Percentiles rank a stretch among this genome's conserved stretches.
Evolutionary conservation across 1,284 basidiomycete genomes (phyloP).

Genomic region (Austroboletus rostrupii): DNA sequence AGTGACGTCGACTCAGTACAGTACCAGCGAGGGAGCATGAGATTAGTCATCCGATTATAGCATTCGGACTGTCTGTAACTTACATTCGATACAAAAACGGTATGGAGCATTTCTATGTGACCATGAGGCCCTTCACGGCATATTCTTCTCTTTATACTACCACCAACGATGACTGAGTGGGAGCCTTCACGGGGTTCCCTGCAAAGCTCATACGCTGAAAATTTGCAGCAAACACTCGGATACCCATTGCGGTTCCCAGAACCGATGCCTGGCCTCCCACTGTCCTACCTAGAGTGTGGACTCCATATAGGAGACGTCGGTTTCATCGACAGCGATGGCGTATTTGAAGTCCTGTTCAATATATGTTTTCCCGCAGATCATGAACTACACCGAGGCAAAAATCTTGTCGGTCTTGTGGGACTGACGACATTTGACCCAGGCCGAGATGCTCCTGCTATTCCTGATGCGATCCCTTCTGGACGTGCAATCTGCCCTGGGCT

Average conservation of each 20-base stretch:
- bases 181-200: neutral
- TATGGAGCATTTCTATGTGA: no score
- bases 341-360: constrained; percentile 5
- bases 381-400: neutral
- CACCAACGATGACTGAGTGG: no score
- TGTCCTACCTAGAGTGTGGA: neutral
- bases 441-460: neutral
- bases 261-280: neutral
- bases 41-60: no score
- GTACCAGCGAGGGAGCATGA: no score
- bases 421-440: neutral
- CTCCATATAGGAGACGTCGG: constrained; percentile 7
- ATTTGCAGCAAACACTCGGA: neutral
- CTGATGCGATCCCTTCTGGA: neutral
- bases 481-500: neutral
- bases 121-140: no score
- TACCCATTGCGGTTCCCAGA: constrained; percentile 6
- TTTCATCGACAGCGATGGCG: neutral
- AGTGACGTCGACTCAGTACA: no score
- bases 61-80: no score
- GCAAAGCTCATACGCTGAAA: neutral
- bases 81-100: no score
- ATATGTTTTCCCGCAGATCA: neutral
- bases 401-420: neutral
- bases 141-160: no score